Base-by-base conservation (phyloP, 371 early-diverging fungal species). In the Choanephora cucurbitarum region DNA sequence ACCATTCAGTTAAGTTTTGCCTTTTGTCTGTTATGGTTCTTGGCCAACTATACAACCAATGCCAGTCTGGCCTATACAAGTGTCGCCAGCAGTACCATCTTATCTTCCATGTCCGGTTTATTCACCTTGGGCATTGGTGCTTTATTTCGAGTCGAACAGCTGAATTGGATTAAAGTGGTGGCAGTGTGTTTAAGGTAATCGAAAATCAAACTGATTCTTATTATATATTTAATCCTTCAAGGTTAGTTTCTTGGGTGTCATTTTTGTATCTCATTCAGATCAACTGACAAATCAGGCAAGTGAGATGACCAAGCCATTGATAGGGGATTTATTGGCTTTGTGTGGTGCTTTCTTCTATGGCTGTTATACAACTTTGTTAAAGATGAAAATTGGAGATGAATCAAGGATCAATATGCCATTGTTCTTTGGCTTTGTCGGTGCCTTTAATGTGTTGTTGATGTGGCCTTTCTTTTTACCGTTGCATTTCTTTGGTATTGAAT, bases 401-500 rank as follows among this genome's bases (percentile, higher is more conserved):
- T 79, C 77, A 14, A 78, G 88, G 18, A 73, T 93, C 43, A 75
- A 89, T 60, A 84, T 88, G 81, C 85, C 89, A 3, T 63, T 90
- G 43, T 93, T 93, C 56, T 88, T 93, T 67, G 93, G 93, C 9
- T 85, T 84, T 45, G 91, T 93, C 3, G 93, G 94, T 2, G 58
- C 86, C n/a, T 87, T 87, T 51, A 91, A 90, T 65, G 61, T 85
- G 2, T 22, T 89, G 23, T 59, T 88, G 6, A 63, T 92, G 24
- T 86, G 89, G 87, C 93, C 93, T 1, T 54, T 82, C 1, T 82
- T 92, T 54, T 63, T 71, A 5, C 14, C 90, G 10, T 57, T 92
- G n/a, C 86, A 92, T 61, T 72, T 53, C 49, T 61, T 72, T 7
- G 89, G 87, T 1, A 31, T 89, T n/a, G 94, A 93, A 59, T 49